Percentiles rank a stretch among this genome's conserved stretches.
phyloP scores from a whole-genome alignment of 495 filamentous ascomycete species.

The Emericellopsis terricola region DNA sequence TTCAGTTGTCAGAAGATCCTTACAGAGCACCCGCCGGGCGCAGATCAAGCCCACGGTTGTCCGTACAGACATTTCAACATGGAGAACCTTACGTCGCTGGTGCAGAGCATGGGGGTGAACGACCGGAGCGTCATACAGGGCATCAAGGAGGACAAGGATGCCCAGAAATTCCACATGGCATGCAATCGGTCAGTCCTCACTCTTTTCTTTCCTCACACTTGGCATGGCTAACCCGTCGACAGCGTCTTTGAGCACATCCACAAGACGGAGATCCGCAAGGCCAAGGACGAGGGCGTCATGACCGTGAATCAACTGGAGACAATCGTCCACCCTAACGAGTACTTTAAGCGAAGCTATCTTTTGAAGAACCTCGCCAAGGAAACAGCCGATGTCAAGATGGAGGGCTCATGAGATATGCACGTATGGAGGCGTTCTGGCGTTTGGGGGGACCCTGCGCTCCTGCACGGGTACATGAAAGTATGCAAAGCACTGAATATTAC shows the following conservation, averaged over 20 bases:
- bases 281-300: constrained; percentile 69
- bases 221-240: background rate
- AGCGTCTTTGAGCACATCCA: constrained; percentile 80
- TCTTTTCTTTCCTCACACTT: background rate
- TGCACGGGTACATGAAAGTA: too few relatives aligned
- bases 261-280: constrained; percentile 71
- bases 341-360: constrained; percentile 85
- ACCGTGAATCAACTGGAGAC: constrained; percentile 71
- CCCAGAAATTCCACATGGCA: constrained; percentile 81
- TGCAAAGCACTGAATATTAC: too few relatives aligned
- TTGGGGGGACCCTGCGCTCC: too few relatives aligned
- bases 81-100: constrained; percentile 63
- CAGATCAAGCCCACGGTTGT: constrained; percentile 81
- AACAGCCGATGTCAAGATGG: constrained; percentile 34
- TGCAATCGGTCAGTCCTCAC: constrained; percentile 58
- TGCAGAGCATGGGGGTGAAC: constrained; percentile 56
- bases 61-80: constrained; percentile 82
- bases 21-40: constrained; percentile 63
- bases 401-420: constrained; percentile 9
- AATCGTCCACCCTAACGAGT: constrained; percentile 94
- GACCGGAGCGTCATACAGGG: constrained; percentile 62
- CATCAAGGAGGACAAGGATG: constrained; percentile 77
- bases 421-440: background rate
- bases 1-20: constrained; percentile 91
- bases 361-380: constrained; percentile 51